Conservation (phyloP, 768 basidiomycete genomes). For the Xerocomus potaroensis region DNA sequence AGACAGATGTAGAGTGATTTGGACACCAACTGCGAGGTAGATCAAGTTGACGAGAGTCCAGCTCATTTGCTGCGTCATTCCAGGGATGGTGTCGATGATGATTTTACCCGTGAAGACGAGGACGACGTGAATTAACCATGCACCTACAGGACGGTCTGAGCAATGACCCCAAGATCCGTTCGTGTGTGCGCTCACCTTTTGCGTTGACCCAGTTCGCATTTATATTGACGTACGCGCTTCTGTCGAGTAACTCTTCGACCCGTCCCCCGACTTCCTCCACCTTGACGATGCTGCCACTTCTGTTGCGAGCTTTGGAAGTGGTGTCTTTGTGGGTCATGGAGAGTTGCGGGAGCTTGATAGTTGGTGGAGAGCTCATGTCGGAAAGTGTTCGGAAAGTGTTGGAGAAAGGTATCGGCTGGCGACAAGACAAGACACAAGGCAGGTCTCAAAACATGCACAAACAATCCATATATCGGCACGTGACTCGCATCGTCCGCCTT, state of each 20-base stretch:
- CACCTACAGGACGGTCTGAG: conserved; percentile 51
- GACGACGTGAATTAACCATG: conserved; percentile 96
- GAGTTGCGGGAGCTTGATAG: conserved; percentile 53
- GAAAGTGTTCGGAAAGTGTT: no score
- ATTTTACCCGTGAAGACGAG: conserved; percentile 89
- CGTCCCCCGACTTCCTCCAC: conserved; percentile 78
- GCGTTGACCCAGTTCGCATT: conserved; percentile 94
- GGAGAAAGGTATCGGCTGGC: not conserved
- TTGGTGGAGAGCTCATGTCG: conserved; percentile 48
- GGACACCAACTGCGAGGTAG: conserved; percentile 74
- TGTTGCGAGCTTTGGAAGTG: conserved; percentile 42
- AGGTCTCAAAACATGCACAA: conserved; percentile 12
- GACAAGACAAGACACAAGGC: not conserved
- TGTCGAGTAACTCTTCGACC: conserved; percentile 73
- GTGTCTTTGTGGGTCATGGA: conserved; percentile 27
- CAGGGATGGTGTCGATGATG: conserved; percentile 89
- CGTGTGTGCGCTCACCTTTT: conserved; percentile 53
- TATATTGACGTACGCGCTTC: conserved; percentile 74
- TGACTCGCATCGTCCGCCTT: conserved; percentile 3
- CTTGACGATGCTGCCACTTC: conserved; percentile 76
- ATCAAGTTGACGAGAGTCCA: conserved; percentile 93
- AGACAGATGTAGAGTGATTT: not conserved
- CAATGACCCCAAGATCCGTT: conserved; percentile 2
- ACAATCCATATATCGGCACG: conserved; percentile 8
- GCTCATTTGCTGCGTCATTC: conserved; percentile 89